Percentiles rank a stretch among this genome's conserved stretches.
These are phyloP conservation scores for Eremothecium gossypii DNA, from an alignment of 1,139 yeast genomes.

Conservation along the genomic window DNA sequence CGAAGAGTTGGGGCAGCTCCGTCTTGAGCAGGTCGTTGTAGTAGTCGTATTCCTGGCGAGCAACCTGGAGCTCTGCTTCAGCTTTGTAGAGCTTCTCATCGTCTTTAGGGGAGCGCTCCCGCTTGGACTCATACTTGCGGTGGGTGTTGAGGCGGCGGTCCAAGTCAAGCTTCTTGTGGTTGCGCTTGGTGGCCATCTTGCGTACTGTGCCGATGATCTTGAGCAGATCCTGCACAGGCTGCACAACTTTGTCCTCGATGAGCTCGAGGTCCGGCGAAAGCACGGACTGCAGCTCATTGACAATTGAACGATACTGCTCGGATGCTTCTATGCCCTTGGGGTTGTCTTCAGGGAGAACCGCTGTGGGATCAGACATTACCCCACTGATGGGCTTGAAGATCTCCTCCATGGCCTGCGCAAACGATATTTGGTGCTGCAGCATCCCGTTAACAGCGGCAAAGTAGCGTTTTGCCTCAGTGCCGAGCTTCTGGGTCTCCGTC, in stretches of 20 bases:
- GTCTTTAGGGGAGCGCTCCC: conserved; percentile 76
- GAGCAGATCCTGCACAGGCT: conserved; percentile 86
- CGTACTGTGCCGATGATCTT: conserved; percentile 73
- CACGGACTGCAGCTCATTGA: conserved; percentile 72
- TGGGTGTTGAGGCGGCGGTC: conserved; percentile 71
- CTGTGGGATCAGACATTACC: conserved; percentile 77
- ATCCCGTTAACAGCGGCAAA: conserved; percentile 87
- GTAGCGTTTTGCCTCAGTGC: conserved; percentile 84
- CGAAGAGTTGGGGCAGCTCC: conserved; percentile 80
- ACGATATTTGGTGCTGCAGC: conserved; percentile 87
- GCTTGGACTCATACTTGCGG: conserved; percentile 68
- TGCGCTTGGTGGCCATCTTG: conserved; percentile 91
- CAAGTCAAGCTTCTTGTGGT: conserved; percentile 88
- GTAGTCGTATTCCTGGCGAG: conserved; percentile 92
- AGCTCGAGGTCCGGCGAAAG: conserved; percentile 88
- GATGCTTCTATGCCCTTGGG: conserved; percentile 95
- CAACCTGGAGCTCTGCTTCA: conserved; percentile 81
- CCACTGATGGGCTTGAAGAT: conserved; percentile 95
- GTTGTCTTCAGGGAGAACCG: conserved; percentile 80
- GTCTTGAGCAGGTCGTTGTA: conserved; percentile 88
- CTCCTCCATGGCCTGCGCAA: conserved; percentile 88
- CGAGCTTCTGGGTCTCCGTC: conserved; percentile 75
- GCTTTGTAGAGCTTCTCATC: conserved; percentile 84
- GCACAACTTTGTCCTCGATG: conserved; percentile 80
- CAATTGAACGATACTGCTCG: conserved; percentile 82